Conservation (phyloP, 2,329 filamentous ascomycete genomes). For the Epichloe sp. region DNA sequence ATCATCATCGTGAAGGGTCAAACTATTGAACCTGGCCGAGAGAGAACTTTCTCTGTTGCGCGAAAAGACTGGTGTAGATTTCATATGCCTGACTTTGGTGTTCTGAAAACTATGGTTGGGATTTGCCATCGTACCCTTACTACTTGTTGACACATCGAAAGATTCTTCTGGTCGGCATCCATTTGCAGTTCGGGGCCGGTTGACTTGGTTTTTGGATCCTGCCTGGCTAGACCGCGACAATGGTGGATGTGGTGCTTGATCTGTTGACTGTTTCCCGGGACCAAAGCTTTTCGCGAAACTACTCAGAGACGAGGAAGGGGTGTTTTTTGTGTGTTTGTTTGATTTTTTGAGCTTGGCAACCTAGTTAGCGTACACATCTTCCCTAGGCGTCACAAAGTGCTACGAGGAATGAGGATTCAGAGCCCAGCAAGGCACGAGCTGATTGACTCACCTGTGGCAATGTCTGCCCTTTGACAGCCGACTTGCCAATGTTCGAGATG, state of each 20-base stretch:
- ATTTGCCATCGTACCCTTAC: slow-evolving; percentile 22
- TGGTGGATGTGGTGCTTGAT: slow-evolving; percentile 40
- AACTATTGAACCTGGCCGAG: slow-evolving; percentile 20
- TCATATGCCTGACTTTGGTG: slow-evolving; percentile 15
- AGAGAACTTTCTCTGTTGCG: slow-evolving; percentile 32
- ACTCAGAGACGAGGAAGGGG: slow-evolving; percentile 19
- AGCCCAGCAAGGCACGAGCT: background rate
- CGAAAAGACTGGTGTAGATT: slow-evolving; percentile 14
- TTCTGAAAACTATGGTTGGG: slow-evolving; percentile 6
- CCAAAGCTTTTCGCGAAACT: slow-evolving; percentile 46
- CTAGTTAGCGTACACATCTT: background rate
- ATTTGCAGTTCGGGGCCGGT: slow-evolving; percentile 26
- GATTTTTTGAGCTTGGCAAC: slow-evolving; percentile 20
- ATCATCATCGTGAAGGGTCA: slow-evolving; percentile 25
- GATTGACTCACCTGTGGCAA: slow-evolving; percentile 18
- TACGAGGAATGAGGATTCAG: background rate
- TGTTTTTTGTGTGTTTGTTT: slow-evolving; percentile 25
- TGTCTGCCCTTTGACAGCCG: slow-evolving; percentile 30
- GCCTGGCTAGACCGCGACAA: slow-evolving; percentile 35
- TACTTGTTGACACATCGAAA: slow-evolving; percentile 18
- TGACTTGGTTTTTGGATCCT: slow-evolving; percentile 26
- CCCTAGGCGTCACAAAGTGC: background rate
- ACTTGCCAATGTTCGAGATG: slow-evolving; percentile 24
- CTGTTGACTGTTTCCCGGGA: slow-evolving; percentile 32
- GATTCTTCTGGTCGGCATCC: slow-evolving; percentile 27